Evolutionary conservation across 176 grass and related monocot species (phyloP).

Genomic region (Dendrocalamus sinicus): DNA sequence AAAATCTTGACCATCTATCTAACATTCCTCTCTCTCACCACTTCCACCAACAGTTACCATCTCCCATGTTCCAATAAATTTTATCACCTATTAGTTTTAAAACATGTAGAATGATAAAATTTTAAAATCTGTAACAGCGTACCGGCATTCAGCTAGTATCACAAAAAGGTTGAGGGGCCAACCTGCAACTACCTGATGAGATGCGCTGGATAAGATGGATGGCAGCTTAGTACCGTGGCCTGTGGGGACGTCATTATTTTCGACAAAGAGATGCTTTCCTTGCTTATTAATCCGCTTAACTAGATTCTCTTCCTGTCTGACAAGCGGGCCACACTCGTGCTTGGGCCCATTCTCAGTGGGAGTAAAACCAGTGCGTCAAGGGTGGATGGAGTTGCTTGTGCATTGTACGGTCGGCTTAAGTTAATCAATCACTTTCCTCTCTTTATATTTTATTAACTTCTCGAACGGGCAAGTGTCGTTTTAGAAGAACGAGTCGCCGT

Average conservation of each 20-base stretch:
- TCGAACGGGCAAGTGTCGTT: conserved; percentile 40
- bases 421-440: conserved; percentile 11
- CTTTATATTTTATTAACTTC: conserved; percentile 14
- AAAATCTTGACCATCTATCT: no score
- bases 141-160: background rate
- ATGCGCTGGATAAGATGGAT: conserved; percentile 40
- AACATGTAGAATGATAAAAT: no score
- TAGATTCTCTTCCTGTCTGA: background rate
- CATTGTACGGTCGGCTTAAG: background rate
- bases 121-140: no score
- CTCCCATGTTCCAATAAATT: no score
- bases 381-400: background rate
- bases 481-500: background rate
- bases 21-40: no score
- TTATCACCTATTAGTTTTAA: no score
- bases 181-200: conserved; percentile 1
- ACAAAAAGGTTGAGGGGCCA: conserved; percentile 38
- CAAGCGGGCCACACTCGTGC: background rate
- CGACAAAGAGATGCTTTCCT: conserved; percentile 14
- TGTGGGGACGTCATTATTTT: conserved; percentile 16
- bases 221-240: conserved; percentile 11
- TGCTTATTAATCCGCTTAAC: background rate
- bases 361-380: background rate
- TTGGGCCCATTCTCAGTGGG: background rate
- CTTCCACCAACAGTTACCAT: no score